phyloP scores from a whole-genome alignment of 2,329 filamentous ascomycete species.

The Pleomassaria siparia region DNA sequence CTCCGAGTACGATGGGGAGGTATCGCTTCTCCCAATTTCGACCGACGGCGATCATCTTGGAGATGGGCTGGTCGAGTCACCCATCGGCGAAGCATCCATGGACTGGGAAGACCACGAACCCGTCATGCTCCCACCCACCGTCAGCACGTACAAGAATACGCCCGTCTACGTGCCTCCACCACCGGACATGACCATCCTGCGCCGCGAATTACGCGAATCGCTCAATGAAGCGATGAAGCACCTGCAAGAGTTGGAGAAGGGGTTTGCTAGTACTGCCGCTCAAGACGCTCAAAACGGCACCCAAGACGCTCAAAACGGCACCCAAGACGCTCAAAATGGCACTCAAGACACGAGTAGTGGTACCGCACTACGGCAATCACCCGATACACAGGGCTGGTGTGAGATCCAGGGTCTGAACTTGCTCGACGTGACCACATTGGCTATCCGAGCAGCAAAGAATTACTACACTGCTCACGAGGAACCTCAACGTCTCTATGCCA shows the following conservation, averaged over 20 bases:
- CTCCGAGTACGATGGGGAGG: constrained; percentile 31
- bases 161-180: constrained; percentile 80
- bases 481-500: constrained; percentile 79
- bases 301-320: no score
- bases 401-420: constrained; percentile 91
- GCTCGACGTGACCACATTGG: constrained; percentile 87
- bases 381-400: constrained; percentile 66
- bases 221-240: constrained; percentile 70
- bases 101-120: constrained; percentile 64
- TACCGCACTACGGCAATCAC: constrained; percentile 16
- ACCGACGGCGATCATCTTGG: constrained; percentile 33
- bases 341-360: constrained; percentile 5
- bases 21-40: constrained; percentile 26
- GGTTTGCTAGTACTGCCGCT: constrained; percentile 21
- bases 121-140: constrained; percentile 91
- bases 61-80: constrained; percentile 53
- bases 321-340: constrained; percentile 9
- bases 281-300: no score
- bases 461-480: constrained; percentile 95
- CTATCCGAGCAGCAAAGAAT: constrained; percentile 92
- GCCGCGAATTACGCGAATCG: constrained; percentile 66
- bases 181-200: constrained; percentile 78
- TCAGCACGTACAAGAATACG: constrained; percentile 90
- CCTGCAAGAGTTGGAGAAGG: constrained; percentile 60
- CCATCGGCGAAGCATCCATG: constrained; percentile 54